These are phyloP conservation scores for Phytophthora cryptogea DNA, from an alignment of 352 stramenopile genomes.

Conservation along the genomic window DNA sequence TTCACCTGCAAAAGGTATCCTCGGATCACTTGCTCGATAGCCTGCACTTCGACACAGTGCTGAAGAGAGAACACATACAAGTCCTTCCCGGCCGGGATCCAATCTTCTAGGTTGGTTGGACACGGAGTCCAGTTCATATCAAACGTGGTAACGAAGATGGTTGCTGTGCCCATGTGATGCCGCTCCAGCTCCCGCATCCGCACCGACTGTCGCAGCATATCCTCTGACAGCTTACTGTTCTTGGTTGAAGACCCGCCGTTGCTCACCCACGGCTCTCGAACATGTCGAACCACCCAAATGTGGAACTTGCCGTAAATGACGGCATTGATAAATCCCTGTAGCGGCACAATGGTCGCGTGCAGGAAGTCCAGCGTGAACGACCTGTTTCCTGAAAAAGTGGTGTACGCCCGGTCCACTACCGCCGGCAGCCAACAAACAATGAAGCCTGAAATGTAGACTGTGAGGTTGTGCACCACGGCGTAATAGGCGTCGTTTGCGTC, in stretches of 20 bases:
- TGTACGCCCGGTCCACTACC: conserved; percentile 68
- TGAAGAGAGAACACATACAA: conserved; percentile 87
- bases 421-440: conserved; percentile 82
- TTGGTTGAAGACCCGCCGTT: conserved; percentile 37
- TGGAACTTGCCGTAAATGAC: conserved; percentile 90
- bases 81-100: conserved; percentile 76
- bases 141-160: conserved; percentile 83
- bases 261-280: conserved; percentile 43
- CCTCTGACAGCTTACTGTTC: conserved; percentile 50
- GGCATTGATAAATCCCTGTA: conserved; percentile 85
- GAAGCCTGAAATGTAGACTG: conserved; percentile 79
- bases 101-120: conserved; percentile 70
- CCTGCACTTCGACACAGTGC: conserved; percentile 68
- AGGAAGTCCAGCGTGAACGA: conserved; percentile 71
- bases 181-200: conserved; percentile 50
- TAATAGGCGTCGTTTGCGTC: conserved; percentile 79
- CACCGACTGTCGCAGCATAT: conserved; percentile 42
- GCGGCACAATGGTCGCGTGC: conserved; percentile 77
- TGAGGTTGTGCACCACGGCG: conserved; percentile 83
- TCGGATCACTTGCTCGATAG: conserved; percentile 69
- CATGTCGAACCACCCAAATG: conserved; percentile 73
- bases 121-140: conserved; percentile 81
- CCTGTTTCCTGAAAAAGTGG: conserved; percentile 55
- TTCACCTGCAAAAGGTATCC: conserved; percentile 78
- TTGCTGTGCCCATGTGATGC: conserved; percentile 67